Evolutionary conservation across 805 yeast species (phyloP), one percentile per base, ranked within the genome.

Genomic region (Sugiyamaella floridensis): DNA sequence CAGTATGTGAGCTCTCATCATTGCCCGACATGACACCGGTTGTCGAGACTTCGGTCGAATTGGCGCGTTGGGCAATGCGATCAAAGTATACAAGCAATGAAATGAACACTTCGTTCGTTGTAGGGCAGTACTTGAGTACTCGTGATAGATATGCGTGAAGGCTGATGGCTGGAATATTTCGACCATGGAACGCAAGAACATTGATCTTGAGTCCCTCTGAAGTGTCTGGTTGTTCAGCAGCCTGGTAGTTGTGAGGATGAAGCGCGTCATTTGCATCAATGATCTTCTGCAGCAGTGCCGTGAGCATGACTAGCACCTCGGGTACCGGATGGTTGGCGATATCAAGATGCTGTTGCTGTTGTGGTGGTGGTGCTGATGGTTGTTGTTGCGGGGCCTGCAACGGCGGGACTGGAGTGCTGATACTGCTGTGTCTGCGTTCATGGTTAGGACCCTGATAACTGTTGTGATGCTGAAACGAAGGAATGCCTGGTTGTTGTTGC

Each of bases 41-140:
- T 15, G 49, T 45, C 15, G 52, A 37, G 12, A 52, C 46, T 43
- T 57, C 60, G 18, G 58, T 56, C 15, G 62, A 50, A 57, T 86
- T 85, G 43, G 93, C 89, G 56, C 87, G 77, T 63, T 87, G 87
- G 16, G 96, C 93, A 45, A 92, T 89, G 57, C 98, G 74, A 70
- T 93, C 99, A 71, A 93, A 89, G 68, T 93, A 93, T 29, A 93
- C 97, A 61, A 93, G 75, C 37, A 93, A 71, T 40, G 96, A 84
- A 47, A 93, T 72, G 68, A 90, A 93, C 34, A 93, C 98, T 67
- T 93, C 98, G 69, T 92, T 92, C 2, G 99, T 90, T n/a, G 93
- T 93, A 0, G 99, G 98, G 68, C 99, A 93, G 71, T 93, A 93
- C 69, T 92, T 92, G 66, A 92, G 79, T 28, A 93, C 92, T 64